Evolutionary conservation across 305 asterid genomes (phyloP).

Genomic region (Fraxinus greggii): DNA sequence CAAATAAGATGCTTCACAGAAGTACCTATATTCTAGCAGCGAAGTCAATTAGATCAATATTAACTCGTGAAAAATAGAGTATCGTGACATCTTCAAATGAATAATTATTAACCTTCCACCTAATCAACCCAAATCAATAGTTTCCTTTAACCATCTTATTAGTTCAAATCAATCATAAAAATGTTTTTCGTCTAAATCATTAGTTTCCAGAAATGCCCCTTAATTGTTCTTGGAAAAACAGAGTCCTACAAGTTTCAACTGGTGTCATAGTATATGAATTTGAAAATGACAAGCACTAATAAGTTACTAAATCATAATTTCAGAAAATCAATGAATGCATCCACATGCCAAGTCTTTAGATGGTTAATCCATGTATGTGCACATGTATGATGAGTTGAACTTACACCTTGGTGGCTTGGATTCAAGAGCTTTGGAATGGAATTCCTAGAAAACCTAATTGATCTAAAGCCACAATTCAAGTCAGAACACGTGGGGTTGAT

Average conservation of each 20-base stretch:
- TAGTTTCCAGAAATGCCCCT: background rate
- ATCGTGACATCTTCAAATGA: background rate
- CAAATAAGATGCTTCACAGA: background rate
- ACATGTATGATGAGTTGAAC: background rate
- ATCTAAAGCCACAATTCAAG: background rate
- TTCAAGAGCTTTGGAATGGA: conserved; percentile 8
- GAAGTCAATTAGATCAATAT: background rate
- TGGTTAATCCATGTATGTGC: background rate
- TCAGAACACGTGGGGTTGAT: background rate
- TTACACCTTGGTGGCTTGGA: background rate
- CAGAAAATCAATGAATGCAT: background rate
- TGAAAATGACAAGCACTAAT: background rate
- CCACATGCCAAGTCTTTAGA: background rate
- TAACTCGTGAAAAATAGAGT: background rate
- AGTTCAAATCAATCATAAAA: background rate
- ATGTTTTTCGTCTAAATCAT: background rate
- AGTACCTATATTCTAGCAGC: background rate
- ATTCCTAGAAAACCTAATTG: conserved; percentile 3
- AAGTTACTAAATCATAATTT: background rate
- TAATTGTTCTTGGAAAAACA: background rate
- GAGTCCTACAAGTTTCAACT: background rate
- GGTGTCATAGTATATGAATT: background rate
- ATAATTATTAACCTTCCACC: background rate
- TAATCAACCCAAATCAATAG: background rate
- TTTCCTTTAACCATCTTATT: background rate